These are phyloP conservation scores for Lecanicillium sp. DNA, from an alignment of 2,329 filamentous ascomycete genomes.

Conservation along the genomic window DNA sequence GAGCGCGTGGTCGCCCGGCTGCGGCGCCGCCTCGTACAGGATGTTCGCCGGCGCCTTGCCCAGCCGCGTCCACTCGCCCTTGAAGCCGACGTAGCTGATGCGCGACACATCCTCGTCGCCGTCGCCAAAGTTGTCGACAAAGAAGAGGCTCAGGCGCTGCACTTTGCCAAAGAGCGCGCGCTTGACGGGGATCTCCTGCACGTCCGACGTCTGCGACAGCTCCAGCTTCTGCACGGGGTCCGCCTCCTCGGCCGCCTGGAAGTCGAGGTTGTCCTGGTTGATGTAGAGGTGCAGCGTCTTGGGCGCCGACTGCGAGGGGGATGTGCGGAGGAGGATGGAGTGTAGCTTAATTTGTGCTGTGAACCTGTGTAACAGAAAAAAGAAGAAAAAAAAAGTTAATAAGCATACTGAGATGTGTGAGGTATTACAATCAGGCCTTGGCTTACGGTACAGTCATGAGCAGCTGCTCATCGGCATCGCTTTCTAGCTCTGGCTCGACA, in stretches of 20 bases:
- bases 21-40: conserved; percentile 88
- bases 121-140: conserved; percentile 81
- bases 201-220: conserved; percentile 67
- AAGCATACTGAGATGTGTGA: conserved; percentile 2
- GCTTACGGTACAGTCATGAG: conserved; percentile 83
- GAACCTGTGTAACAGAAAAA: conserved; percentile 50
- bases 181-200: conserved; percentile 83
- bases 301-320: conserved; percentile 62
- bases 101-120: conserved; percentile 74
- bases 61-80: conserved; percentile 85
- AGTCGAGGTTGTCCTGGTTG: conserved; percentile 85
- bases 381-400: not conserved
- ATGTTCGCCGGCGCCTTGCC: conserved; percentile 68
- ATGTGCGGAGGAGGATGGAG: conserved; percentile 77
- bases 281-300: conserved; percentile 78
- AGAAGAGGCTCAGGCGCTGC: conserved; percentile 76
- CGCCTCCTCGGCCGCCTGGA: conserved; percentile 62
- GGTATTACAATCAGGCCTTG: no score
- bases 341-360: conserved; percentile 91
- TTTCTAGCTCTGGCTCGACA: conserved; percentile 66
- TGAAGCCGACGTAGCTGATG: conserved; percentile 82
- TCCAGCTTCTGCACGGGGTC: conserved; percentile 68
- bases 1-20: conserved; percentile 76
- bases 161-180: conserved; percentile 84
- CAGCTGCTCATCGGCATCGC: conserved; percentile 88